Evolutionary conservation across 768 basidiomycete species (phyloP).

Genomic region (Auricularia cornea): DNA sequence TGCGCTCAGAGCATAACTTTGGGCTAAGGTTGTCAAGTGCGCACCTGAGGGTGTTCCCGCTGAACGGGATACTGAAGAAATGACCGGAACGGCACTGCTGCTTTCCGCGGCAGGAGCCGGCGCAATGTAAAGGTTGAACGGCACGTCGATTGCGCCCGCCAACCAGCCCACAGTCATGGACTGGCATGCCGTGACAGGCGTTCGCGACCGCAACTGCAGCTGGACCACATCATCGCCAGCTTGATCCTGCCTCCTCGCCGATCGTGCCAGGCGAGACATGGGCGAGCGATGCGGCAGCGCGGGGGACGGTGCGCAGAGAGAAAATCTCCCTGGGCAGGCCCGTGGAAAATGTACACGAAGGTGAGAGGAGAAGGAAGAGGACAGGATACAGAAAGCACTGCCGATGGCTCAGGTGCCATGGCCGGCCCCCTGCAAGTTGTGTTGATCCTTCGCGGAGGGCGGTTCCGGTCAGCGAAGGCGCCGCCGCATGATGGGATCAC

Average conservation of each 20-base stretch:
- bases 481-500: too few species aligned
- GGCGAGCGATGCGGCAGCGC: too few species aligned
- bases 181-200: neutral
- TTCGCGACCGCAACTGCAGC: neutral
- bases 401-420: too few species aligned
- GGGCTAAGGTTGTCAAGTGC: neutral
- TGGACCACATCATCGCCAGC: neutral
- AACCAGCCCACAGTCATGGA: neutral
- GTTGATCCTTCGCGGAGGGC: too few species aligned
- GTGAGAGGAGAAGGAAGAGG: too few species aligned
- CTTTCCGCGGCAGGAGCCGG: neutral
- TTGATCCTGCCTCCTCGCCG: neutral
- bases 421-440: too few species aligned
- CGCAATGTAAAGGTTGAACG: neutral
- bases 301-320: too few species aligned
- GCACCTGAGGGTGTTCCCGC: neutral
- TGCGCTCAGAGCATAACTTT: neutral
- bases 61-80: neutral
- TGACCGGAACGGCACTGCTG: neutral
- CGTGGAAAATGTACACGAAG: too few species aligned
- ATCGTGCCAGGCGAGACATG: neutral
- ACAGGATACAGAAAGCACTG: too few species aligned
- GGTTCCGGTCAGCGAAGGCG: too few species aligned
- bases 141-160: neutral
- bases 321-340: too few species aligned